Conservation (phyloP, 2,329 filamentous ascomycete species). For the Fusarium oligoseptatum region DNA sequence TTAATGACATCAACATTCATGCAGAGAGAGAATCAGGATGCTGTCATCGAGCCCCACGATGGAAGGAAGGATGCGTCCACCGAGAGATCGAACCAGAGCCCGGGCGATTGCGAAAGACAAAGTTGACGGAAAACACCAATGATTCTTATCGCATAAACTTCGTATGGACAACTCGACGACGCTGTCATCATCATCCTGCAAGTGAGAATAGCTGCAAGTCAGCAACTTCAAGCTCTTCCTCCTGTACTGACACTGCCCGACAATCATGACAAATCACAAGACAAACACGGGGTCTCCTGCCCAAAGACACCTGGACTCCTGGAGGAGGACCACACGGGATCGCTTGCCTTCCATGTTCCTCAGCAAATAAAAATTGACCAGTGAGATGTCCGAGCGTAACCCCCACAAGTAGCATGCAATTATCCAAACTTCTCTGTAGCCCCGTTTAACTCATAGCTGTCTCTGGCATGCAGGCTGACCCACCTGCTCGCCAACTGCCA, state of each 20-base stretch:
- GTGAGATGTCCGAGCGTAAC: constrained; percentile 34
- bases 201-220: constrained; percentile 18
- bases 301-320: not conserved
- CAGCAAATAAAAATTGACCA: constrained; percentile 17
- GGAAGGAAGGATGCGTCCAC: constrained; percentile 2
- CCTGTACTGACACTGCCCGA: not conserved
- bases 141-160: not conserved
- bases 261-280: constrained; percentile 12
- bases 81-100: constrained; percentile 7
- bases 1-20: constrained; percentile 26
- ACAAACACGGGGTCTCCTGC: not conserved
- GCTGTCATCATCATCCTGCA: constrained; percentile 14
- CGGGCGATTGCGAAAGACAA: not conserved
- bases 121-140: not conserved
- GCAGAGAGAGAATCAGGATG: constrained; percentile 8
- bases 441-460: constrained; percentile 20
- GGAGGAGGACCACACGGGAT: constrained; percentile 20
- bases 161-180: not conserved
- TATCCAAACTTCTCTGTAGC: constrained; percentile 16
- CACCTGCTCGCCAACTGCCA: constrained; percentile 6
- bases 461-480: constrained; percentile 31
- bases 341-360: constrained; percentile 12
- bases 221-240: not conserved
- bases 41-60: constrained; percentile 9
- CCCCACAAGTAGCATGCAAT: constrained; percentile 33